Evolutionary conservation across 202 grass and related monocot species (phyloP).

Genomic region (Zizania palustris): DNA sequence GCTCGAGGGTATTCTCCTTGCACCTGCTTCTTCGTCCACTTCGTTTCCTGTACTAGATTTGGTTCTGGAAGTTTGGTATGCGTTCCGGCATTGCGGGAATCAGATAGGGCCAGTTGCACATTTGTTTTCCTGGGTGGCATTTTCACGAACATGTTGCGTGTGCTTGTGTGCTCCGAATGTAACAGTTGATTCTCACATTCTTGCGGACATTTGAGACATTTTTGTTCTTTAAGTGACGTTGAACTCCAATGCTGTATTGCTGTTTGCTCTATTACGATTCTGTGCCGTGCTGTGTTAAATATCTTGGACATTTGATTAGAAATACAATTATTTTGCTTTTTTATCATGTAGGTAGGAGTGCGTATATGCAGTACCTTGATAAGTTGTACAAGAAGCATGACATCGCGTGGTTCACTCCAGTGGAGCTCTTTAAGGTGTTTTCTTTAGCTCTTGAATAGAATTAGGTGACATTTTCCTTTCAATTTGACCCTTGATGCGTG

Average conservation of each 20-base stretch:
- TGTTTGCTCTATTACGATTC: neutral
- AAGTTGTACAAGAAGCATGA: constrained; percentile 91
- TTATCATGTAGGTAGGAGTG: constrained; percentile 61
- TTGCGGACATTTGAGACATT: neutral
- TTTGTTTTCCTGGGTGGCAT: constrained; percentile 28
- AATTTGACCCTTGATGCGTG: constrained; percentile 33
- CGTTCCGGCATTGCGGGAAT: constrained; percentile 5
- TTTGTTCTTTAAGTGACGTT: neutral
- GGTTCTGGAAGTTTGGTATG: neutral
- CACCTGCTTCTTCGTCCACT: neutral
- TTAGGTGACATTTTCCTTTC: constrained; percentile 11
- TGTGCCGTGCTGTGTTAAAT: constrained; percentile 16
- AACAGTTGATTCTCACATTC: neutral
- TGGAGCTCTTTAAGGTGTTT: constrained; percentile 87
- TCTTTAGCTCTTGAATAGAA: constrained; percentile 28
- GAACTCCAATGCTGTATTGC: neutral
- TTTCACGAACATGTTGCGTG: constrained; percentile 44
- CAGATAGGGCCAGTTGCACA: neutral
- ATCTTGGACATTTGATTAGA: neutral
- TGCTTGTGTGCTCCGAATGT: constrained; percentile 8
- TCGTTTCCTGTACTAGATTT: neutral
- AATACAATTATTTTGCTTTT: constrained; percentile 29
- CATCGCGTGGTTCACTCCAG: constrained; percentile 96
- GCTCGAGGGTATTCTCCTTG: constrained; percentile 57
- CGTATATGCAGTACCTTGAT: constrained; percentile 81